Base-by-base conservation (phyloP, 768 basidiomycete genomes). In the Phallus indusiatus region DNA sequence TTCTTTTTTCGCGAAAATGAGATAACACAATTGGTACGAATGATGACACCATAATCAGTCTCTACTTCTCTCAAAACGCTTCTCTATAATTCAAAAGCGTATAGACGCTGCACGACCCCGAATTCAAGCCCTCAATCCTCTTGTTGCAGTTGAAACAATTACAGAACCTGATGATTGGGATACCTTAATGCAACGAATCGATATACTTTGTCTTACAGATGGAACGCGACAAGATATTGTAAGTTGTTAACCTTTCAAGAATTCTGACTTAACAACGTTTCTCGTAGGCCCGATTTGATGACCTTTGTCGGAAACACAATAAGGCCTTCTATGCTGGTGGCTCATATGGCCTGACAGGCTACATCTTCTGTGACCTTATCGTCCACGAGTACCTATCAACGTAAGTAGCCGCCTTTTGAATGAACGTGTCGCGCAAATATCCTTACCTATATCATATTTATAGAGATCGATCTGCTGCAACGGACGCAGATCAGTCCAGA, bases 1-100 rank as follows among this genome's bases (percentile, higher is more conserved):
- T 96, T 97, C 77, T 86, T 98, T 73, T 94, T 90, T 74, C 78
- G 94, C 69, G 93, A 96, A 65, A 86, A 86, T 63, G 94, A 98
- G 69, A 83, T 98, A 47, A 94, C 94, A 55, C 81, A 82, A 72
- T 88, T 90, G 78, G 95, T 94, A 60, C 61, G 73, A 62, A 21
- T 8, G 46, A 21, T n/a, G 28, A 33, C 56, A n/a, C 24, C 51
- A 21, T 20, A 20, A 8, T 16, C 18, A 7, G 28, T 21, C n/a
- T 33, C 21, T 24, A 54, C 47, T 17, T 3, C 3, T 46, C 22
- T 28, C 20, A 52, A 50, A 18, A 54, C 57, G 58, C 64, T 49
- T 67, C 55, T 60, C 47, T 62, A 24, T 58, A 64, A 54, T 61
- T 47, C 53, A 60, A 72, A n/a, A 98, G 95, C 82, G 89, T 69